A percentile compares a stretch with the other conserved stretches of the same genome.
Conservation (phyloP, 345 rosid genomes). For the Eucalyptus melliodora region DNA sequence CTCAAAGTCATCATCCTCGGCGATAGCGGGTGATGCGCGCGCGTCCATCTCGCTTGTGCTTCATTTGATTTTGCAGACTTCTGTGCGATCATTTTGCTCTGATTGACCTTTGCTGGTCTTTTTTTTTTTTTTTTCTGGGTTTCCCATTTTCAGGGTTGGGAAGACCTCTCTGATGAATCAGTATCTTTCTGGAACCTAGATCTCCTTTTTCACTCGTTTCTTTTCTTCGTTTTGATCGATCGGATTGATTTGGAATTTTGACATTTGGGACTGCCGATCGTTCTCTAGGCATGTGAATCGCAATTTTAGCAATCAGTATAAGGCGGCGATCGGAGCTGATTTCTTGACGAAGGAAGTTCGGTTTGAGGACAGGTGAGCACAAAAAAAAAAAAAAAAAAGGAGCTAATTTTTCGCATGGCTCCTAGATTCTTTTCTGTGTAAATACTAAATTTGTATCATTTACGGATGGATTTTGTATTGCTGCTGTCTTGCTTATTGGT, state of each 20-base stretch:
- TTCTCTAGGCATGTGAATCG: slow-evolving; percentile 21
- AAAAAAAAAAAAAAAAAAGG: too few relatives aligned
- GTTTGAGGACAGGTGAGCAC: not conserved
- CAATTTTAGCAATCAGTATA: not conserved
- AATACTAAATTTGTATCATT: not conserved
- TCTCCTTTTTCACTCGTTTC: not conserved
- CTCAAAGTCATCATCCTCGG: slow-evolving; percentile 4
- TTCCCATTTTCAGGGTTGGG: not conserved
- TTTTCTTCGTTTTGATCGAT: not conserved
- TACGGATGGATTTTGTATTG: not conserved
- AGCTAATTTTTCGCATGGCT: not conserved
- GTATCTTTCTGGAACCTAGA: not conserved
- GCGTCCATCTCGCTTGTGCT: not conserved
- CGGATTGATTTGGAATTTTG: not conserved
- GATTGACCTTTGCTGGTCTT: not conserved
- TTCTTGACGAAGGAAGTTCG: not conserved
- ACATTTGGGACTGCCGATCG: not conserved
- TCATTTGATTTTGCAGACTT: not conserved
- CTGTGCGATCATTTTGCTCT: not conserved
- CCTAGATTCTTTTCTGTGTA: not conserved
- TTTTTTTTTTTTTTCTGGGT: not conserved
- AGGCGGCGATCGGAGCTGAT: not conserved
- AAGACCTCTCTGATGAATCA: slow-evolving; percentile 7
- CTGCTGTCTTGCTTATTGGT: not conserved
- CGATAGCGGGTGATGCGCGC: slow-evolving; percentile 1